Conservation (phyloP, 768 basidiomycete genomes). For the Candolleomyces eurysporus region DNA sequence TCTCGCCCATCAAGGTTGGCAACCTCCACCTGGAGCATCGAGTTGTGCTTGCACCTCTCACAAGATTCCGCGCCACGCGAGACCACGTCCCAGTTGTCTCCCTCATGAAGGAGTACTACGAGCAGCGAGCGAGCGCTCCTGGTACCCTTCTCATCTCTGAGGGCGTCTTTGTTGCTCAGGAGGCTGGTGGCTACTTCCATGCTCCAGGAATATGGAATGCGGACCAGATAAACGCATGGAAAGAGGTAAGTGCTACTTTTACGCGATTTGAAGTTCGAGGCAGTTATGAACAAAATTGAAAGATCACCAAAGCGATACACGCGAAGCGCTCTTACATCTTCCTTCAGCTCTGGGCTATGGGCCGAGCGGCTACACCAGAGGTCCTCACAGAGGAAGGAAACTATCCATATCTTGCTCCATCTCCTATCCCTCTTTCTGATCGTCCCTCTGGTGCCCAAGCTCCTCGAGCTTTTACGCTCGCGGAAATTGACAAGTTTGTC, state of each 20-base stretch:
- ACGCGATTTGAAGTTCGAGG: not conserved
- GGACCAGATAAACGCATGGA: constrained; percentile 55
- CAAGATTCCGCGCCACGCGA: constrained; percentile 38
- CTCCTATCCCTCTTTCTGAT: constrained; percentile 19
- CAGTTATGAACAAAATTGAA: not conserved
- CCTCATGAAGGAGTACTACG: constrained; percentile 43
- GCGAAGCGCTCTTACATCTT: constrained; percentile 39
- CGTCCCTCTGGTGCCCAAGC: constrained; percentile 10
- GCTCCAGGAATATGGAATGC: constrained; percentile 49
- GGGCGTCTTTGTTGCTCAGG: constrained; percentile 48
- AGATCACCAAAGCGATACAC: constrained; percentile 45
- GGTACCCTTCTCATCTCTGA: constrained; percentile 61
- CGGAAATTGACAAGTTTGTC: constrained; percentile 50
- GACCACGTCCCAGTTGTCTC: constrained; percentile 34
- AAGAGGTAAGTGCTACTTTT: constrained; percentile 30
- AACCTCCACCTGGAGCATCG: constrained; percentile 43
- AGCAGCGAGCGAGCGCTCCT: constrained; percentile 42
- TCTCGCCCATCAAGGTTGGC: constrained; percentile 49
- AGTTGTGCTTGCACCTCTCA: constrained; percentile 53
- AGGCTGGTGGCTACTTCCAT: constrained; percentile 27
- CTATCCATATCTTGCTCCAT: constrained; percentile 28
- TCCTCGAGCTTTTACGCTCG: constrained; percentile 40
- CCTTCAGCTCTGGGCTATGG: constrained; percentile 43
- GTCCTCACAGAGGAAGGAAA: constrained; percentile 34
- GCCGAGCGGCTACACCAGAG: constrained; percentile 31